Conservation (phyloP, 1,139 yeast genomes). For the Nadsonia starkeyi-henricii region DNA sequence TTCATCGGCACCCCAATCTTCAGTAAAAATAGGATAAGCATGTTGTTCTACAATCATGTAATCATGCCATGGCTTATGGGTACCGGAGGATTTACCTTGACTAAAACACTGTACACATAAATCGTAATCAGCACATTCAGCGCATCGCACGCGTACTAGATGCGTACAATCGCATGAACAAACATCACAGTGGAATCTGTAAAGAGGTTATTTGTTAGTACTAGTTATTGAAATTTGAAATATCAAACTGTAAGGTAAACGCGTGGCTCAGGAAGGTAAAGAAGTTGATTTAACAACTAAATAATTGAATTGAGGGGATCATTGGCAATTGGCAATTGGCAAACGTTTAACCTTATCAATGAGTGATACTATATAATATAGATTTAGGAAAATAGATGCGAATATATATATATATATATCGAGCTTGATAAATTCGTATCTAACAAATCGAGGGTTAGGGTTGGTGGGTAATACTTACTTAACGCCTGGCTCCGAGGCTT, state of each 20-base stretch:
- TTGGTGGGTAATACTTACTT: constrained; percentile 16
- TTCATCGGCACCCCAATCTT: constrained; percentile 98
- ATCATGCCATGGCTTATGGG: constrained; percentile 90
- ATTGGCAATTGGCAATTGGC: too few relatives aligned
- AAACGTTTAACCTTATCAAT: background rate
- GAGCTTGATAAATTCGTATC: background rate
- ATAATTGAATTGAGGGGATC: too few relatives aligned
- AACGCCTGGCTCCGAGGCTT: constrained; percentile 26
- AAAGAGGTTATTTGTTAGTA: constrained; percentile 6
- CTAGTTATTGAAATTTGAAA: background rate
- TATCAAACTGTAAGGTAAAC: too few relatives aligned
- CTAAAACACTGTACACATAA: constrained; percentile 94
- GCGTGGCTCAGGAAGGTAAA: too few relatives aligned
- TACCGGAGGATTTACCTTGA: constrained; percentile 63
- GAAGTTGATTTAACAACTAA: too few relatives aligned
- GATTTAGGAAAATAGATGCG: background rate
- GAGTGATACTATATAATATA: too few relatives aligned
- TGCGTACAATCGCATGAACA: constrained; percentile 92
- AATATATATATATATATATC: background rate
- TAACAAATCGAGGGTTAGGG: background rate
- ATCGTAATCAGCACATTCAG: constrained; percentile 85
- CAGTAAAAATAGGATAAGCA: constrained; percentile 80
- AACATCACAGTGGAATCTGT: constrained; percentile 73
- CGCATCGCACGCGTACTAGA: constrained; percentile 81
- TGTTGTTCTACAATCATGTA: constrained; percentile 87